These are phyloP conservation scores for Pseudotulostoma volvatum DNA, from an alignment of 495 filamentous ascomycete genomes.

Conservation along the genomic window DNA sequence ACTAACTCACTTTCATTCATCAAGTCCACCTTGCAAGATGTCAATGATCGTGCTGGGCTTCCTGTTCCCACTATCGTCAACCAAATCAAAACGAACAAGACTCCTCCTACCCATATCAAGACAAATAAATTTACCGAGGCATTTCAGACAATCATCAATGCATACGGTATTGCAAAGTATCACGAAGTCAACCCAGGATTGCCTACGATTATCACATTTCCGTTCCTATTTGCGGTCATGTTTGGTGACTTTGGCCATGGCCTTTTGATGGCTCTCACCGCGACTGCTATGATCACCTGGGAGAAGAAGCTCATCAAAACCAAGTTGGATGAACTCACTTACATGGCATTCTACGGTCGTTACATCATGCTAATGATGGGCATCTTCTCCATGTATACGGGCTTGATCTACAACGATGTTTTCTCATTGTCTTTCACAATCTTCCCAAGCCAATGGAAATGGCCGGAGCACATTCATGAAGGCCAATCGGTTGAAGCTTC, in stretches of 20 bases:
- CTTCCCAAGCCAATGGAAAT: constrained; percentile 80
- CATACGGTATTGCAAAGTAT: constrained; percentile 94
- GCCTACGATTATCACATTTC: constrained; percentile 90
- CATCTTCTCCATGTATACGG: constrained; percentile 89
- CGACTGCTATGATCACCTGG: constrained; percentile 84
- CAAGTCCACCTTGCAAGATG: constrained; percentile 90
- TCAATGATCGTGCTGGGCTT: constrained; percentile 85
- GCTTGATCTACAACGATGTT: constrained; percentile 92
- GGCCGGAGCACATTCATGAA: constrained; percentile 48
- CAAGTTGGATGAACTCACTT: constrained; percentile 85
- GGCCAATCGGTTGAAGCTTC: constrained; percentile 44
- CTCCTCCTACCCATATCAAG: constrained; percentile 86
- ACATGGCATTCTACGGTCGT: constrained; percentile 95
- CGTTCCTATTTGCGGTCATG: constrained; percentile 98
- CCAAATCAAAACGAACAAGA: constrained; percentile 89
- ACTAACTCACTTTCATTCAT: constrained; percentile 80
- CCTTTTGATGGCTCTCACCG: constrained; percentile 62
- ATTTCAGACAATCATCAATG: constrained; percentile 98
- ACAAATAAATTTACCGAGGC: constrained; percentile 96
- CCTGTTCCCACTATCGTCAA: constrained; percentile 96
- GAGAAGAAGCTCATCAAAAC: constrained; percentile 70
- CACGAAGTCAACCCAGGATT: constrained; percentile 92
- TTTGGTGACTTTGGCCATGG: constrained; percentile 96
- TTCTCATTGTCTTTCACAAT: constrained; percentile 85
- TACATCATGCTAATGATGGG: constrained; percentile 99